phyloP scores from a whole-genome alignment of 306 rosid genomes.

The Rosa lucieae region DNA sequence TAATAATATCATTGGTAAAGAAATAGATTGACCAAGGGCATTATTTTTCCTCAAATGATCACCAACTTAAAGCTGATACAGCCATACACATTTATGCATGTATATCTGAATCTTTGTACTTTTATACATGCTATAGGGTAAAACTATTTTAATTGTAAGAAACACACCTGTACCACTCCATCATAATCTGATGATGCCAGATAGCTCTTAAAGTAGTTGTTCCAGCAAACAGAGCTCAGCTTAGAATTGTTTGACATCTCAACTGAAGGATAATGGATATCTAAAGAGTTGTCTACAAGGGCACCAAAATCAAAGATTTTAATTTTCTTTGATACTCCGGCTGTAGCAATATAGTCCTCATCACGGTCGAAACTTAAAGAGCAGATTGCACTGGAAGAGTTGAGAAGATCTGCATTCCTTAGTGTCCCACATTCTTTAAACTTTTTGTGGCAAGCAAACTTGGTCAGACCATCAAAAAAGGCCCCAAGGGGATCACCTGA shows the following conservation, averaged over 20 bases:
- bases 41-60: not conserved
- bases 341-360: slow-evolving; percentile 71
- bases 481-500: slow-evolving; percentile 46
- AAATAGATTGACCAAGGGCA: not conserved
- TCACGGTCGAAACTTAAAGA: slow-evolving; percentile 74
- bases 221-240: slow-evolving; percentile 77
- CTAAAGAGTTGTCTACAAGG: slow-evolving; percentile 52
- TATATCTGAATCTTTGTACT: not conserved
- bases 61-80: not conserved
- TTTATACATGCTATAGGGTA: not conserved
- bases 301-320: slow-evolving; percentile 63
- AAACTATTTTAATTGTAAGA: not conserved
- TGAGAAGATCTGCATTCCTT: slow-evolving; percentile 58
- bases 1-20: not conserved
- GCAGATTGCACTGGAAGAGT: slow-evolving; percentile 67
- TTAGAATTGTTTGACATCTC: slow-evolving; percentile 71
- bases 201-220: slow-evolving; percentile 67
- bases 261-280: slow-evolving; percentile 69
- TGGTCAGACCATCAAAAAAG: slow-evolving; percentile 69
- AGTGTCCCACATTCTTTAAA: slow-evolving; percentile 70
- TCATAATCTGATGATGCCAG: slow-evolving; percentile 76
- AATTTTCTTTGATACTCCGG: slow-evolving; percentile 78
- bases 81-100: not conserved
- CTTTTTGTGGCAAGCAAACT: slow-evolving; percentile 55
- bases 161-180: slow-evolving; percentile 67